Conservation (phyloP, 2,329 filamentous ascomycete genomes). For the Westerdykella ornata region DNA sequence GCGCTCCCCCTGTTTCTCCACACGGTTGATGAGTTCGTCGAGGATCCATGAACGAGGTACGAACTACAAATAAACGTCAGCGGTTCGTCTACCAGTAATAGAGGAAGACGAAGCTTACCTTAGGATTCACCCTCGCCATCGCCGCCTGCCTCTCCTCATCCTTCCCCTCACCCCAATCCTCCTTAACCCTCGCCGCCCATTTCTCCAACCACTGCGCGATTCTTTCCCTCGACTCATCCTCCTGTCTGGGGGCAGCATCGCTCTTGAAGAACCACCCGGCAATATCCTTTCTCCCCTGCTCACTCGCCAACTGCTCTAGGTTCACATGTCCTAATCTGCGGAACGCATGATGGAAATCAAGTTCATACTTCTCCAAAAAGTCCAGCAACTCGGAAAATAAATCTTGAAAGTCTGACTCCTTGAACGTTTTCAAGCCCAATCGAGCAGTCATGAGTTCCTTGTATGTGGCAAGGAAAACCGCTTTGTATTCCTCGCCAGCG, state of each 20-base stretch:
- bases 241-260: slow-evolving; percentile 51
- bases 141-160: slow-evolving; percentile 57
- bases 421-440: slow-evolving; percentile 64
- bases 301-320: slow-evolving; percentile 57
- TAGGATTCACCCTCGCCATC: slow-evolving; percentile 88
- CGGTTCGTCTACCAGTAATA: neutral
- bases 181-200: slow-evolving; percentile 64
- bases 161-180: slow-evolving; percentile 64
- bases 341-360: slow-evolving; percentile 96
- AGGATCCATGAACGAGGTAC: slow-evolving; percentile 85
- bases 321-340: slow-evolving; percentile 63
- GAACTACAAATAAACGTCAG: slow-evolving; percentile 48
- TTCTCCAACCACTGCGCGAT: slow-evolving; percentile 74
- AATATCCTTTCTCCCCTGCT: slow-evolving; percentile 55
- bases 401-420: slow-evolving; percentile 68
- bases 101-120: slow-evolving; percentile 40
- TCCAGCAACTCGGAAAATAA: slow-evolving; percentile 80
- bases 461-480: slow-evolving; percentile 83
- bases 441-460: slow-evolving; percentile 74
- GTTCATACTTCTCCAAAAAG: slow-evolving; percentile 68
- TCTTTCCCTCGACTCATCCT: slow-evolving; percentile 58
- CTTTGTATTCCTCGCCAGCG: slow-evolving; percentile 79
- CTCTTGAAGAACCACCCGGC: slow-evolving; percentile 73
- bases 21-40: slow-evolving; percentile 83
- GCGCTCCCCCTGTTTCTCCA: slow-evolving; percentile 76